These are phyloP conservation scores for Colletotrichum euphorbiae DNA, from an alignment of 2,329 filamentous ascomycete species.

Conservation along the genomic window DNA sequence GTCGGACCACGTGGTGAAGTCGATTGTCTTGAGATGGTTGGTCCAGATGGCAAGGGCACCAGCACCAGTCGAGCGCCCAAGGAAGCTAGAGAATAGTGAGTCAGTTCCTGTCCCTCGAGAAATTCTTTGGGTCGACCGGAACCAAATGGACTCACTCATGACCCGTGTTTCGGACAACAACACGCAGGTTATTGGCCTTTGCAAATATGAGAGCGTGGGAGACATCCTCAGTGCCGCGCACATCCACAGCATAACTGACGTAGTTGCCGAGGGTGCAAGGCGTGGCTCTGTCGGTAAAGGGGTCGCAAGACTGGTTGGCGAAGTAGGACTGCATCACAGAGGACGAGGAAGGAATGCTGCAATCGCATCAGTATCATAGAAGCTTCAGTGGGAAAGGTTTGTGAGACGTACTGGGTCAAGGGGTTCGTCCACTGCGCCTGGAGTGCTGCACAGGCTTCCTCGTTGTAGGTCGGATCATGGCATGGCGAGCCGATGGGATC, in stretches of 20 bases:
- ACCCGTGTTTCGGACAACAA: slow-evolving; percentile 51
- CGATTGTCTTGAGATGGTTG: slow-evolving; percentile 54
- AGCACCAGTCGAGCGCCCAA: slow-evolving; percentile 52
- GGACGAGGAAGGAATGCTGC: slow-evolving; percentile 51
- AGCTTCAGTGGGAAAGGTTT: neutral
- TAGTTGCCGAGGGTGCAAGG: slow-evolving; percentile 60
- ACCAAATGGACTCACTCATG: slow-evolving; percentile 43
- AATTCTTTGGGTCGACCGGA: fast-evolving
- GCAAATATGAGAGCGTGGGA: slow-evolving; percentile 49
- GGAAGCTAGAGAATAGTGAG: slow-evolving; percentile 39
- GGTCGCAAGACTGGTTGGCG: slow-evolving; percentile 53
- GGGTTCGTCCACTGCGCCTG: slow-evolving; percentile 50
- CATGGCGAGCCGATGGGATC: slow-evolving; percentile 65
- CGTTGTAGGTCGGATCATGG: slow-evolving; percentile 61
- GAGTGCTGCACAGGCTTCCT: slow-evolving; percentile 54
- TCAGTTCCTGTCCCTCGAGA: neutral
- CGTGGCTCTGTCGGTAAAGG: slow-evolving; percentile 52
- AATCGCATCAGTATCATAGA: slow-evolving; percentile 18
- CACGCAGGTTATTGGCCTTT: slow-evolving; percentile 50
- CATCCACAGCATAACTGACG: slow-evolving; percentile 54
- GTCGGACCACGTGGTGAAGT: slow-evolving; percentile 53
- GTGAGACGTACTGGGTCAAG: slow-evolving; percentile 49
- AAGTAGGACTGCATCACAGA: slow-evolving; percentile 56
- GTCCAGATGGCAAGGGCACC: slow-evolving; percentile 54
- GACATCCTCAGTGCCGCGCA: slow-evolving; percentile 47